Evolutionary conservation across 2,329 filamentous ascomycete species (phyloP), one percentile per base, ranked within the genome.

Genomic region (Stachybotrys echinatus): DNA sequence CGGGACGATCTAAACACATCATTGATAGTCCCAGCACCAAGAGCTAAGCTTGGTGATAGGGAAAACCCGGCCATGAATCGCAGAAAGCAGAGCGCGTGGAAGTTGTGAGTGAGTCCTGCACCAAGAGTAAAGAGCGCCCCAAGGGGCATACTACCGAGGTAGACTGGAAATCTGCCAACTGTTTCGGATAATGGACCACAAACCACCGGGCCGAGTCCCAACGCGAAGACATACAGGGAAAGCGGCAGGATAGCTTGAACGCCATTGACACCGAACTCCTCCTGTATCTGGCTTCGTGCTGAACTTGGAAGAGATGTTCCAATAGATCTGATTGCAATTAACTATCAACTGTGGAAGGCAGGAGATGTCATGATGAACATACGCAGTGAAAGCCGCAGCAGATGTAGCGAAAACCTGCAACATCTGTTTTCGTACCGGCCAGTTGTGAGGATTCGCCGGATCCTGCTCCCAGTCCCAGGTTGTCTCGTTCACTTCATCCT

Each of bases 121-220:
- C 87, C 68, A 12, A 84, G 70, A 50, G 81, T 83, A 67, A 86
- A 90, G 12, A 89, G 53, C 17, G 82, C 69, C 58, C 87, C 88
- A 3, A 89, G 66, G 14, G 74, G 65, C 63, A 89, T 89, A 0
- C 85, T 88, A 14, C 75, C 66, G 5, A 89, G 66, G 59, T 90
- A 91, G 50, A 91, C 84, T 4, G 80, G 83, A 40, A 87, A 77
- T 38, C 87, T 77, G 4, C 87, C 87, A 0, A 78, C 61, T 0
- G 70, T 73, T 58, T 91, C 87, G 19, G 84, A 88, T 58, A 90
- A 88, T 1, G 83, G 84, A 1, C 83, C 87, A 82, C 85, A 89
- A 84, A 87, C 89, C 2, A 91, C 72, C 0, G 87, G 87, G 52
- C 88, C 89, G 27, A 90, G 85, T 18, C 80, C 80, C 84, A 90